phyloP scores from a whole-genome alignment of 179 eudicot species.

The Pouteria campechiana region DNA sequence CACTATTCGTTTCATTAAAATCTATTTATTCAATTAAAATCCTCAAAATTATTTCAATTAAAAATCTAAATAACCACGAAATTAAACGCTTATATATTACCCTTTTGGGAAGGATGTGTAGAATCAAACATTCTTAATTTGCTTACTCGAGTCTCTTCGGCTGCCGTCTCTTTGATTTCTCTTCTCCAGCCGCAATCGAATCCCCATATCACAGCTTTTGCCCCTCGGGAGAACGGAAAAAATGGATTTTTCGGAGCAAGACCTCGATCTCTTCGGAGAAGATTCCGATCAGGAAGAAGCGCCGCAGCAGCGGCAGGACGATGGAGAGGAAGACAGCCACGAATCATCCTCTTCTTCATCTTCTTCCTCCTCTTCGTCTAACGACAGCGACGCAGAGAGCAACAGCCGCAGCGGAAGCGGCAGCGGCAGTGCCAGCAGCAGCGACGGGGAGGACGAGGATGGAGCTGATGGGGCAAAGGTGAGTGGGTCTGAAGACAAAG shows the following conservation, averaged over 20 bases:
- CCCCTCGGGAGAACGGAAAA: too few relatives aligned
- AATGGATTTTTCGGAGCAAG: conserved; percentile 43
- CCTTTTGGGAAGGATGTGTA: too few relatives aligned
- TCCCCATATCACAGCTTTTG: too few relatives aligned
- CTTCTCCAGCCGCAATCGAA: too few relatives aligned
- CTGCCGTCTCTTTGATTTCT: too few relatives aligned
- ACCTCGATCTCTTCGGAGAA: conserved; percentile 53
- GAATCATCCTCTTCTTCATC: conserved; percentile 56
- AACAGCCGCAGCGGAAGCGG: conserved; percentile 26
- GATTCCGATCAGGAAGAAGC: conserved; percentile 5
- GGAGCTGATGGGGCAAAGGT: conserved; percentile 41
- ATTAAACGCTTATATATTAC: too few relatives aligned
- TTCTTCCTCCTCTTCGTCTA: conserved; percentile 52
- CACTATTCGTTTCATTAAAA: too few relatives aligned
- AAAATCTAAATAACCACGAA: too few relatives aligned
- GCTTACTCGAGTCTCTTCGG: too few relatives aligned
- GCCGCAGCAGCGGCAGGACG: conserved; percentile 3
- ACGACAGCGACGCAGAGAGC: conserved; percentile 13
- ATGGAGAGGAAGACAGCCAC: conserved; percentile 11
- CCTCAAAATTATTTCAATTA: too few relatives aligned
- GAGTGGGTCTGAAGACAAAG: conserved; percentile 41
- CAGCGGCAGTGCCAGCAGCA: conserved; percentile 15
- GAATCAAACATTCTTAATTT: too few relatives aligned
- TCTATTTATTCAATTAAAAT: too few relatives aligned
- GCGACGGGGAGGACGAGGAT: conserved; percentile 10